phyloP scores from a whole-genome alignment of 1,139 yeast genomes.

The Pichia sp. region DNA sequence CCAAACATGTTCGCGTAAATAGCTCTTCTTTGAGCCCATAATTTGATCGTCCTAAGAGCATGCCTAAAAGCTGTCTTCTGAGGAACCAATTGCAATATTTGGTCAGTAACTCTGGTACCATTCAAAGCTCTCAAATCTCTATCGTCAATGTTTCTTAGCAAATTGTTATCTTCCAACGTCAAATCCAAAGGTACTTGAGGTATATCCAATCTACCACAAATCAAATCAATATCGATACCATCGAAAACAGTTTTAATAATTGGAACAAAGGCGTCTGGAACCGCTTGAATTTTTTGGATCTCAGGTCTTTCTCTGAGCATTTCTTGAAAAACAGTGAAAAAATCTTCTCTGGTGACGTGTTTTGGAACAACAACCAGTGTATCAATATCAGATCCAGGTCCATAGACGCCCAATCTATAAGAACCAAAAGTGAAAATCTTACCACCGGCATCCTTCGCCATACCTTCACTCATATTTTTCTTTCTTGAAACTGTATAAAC shows the following conservation, averaged over 20 bases:
- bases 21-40: conserved; percentile 97
- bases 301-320: conserved; percentile 66
- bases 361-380: conserved; percentile 93
- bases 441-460: conserved; percentile 97
- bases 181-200: conserved; percentile 73
- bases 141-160: conserved; percentile 82
- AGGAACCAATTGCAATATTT: conserved; percentile 81
- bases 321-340: conserved; percentile 70
- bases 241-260: conserved; percentile 80
- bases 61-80: conserved; percentile 89
- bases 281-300: conserved; percentile 81
- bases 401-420: conserved; percentile 89
- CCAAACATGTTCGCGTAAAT: conserved; percentile 93
- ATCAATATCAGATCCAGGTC: conserved; percentile 98
- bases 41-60: conserved; percentile 83
- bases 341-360: conserved; percentile 86
- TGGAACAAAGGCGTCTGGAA: conserved; percentile 96
- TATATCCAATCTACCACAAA: conserved; percentile 74
- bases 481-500: conserved; percentile 72
- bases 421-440: conserved; percentile 94
- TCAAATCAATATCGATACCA: conserved; percentile 87
- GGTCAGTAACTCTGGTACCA: conserved; percentile 98
- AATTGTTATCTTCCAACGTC: conserved; percentile 75
- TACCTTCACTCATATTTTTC: conserved; percentile 92
- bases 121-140: conserved; percentile 81